Evolutionary conservation across 2,329 filamentous ascomycete species (phyloP).

Genomic region (Ascochyta koolunga): DNA sequence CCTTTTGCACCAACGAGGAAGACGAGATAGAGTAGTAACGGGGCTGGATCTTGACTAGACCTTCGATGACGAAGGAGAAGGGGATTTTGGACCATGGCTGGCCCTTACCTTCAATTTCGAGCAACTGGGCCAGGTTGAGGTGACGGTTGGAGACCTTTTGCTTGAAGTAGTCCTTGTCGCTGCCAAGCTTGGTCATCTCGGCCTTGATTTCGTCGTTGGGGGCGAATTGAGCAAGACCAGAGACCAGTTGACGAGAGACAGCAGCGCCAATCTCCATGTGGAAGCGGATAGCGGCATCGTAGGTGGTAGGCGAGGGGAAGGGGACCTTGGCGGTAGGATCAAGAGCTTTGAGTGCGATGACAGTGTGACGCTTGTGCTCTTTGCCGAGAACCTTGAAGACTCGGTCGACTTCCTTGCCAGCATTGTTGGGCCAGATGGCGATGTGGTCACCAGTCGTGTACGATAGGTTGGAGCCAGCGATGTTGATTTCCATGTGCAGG

Average conservation of each 20-base stretch:
- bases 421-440: constrained; percentile 95
- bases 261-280: constrained; percentile 96
- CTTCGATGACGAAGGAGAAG: constrained; percentile 94
- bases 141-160: constrained; percentile 80
- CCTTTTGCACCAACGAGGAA: constrained; percentile 89
- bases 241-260: constrained; percentile 93
- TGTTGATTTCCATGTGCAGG: constrained; percentile 92
- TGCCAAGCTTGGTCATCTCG: constrained; percentile 86
- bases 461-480: constrained; percentile 84
- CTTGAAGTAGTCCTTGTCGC: constrained; percentile 95
- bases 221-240: constrained; percentile 85
- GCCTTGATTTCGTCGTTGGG: constrained; percentile 83
- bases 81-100: constrained; percentile 83
- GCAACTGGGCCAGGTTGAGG: constrained; percentile 87
- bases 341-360: constrained; percentile 87
- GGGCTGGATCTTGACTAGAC: constrained; percentile 91
- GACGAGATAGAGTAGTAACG: constrained; percentile 99
- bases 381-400: constrained; percentile 83
- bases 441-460: constrained; percentile 99
- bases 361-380: constrained; percentile 75
- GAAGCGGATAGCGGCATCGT: constrained; percentile 90
- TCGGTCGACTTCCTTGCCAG: constrained; percentile 88
- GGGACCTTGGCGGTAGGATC: constrained; percentile 97
- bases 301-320: constrained; percentile 96
- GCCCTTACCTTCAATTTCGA: constrained; percentile 74